Conservation (phyloP, 2,329 filamentous ascomycete genomes). For the Cytospora mali region DNA sequence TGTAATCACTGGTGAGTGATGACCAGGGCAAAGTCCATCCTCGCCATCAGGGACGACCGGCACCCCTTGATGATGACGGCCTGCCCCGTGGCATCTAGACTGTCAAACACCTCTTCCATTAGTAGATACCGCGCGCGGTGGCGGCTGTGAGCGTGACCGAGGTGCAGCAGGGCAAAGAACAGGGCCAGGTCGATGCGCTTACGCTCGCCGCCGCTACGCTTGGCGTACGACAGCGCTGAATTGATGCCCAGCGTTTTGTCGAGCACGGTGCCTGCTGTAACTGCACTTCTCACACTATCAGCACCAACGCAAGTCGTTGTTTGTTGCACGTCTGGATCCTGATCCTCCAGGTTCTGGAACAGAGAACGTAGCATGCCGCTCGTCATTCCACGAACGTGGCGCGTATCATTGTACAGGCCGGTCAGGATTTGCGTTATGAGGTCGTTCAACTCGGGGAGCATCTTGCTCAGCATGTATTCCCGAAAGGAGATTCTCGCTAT, state of each 20-base stretch:
- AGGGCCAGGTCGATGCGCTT: constrained; percentile 41
- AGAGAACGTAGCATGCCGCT: constrained; percentile 34
- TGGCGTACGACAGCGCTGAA: constrained; percentile 36
- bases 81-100: constrained; percentile 37
- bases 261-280: constrained; percentile 26
- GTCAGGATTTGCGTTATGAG: constrained; percentile 35
- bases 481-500: constrained; percentile 32
- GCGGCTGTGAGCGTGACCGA: constrained; percentile 33
- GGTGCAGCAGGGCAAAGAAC: constrained; percentile 38
- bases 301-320: constrained; percentile 1
- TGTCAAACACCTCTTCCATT: constrained; percentile 41
- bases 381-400: constrained; percentile 32
- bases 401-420: constrained; percentile 36
- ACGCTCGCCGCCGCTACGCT: constrained; percentile 41
- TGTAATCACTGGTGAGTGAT: constrained; percentile 20
- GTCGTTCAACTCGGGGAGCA: constrained; percentile 36
- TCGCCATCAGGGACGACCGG: not conserved
- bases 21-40: constrained; percentile 9
- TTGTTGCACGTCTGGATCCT: not conserved
- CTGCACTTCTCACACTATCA: not conserved
- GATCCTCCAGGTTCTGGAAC: constrained; percentile 20
- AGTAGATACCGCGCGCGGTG: constrained; percentile 39
- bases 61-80: constrained; percentile 32
- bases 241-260: constrained; percentile 30
- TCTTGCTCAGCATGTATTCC: constrained; percentile 33